phyloP scores from a whole-genome alignment of 2,329 filamentous ascomycete genomes.

The Penicillium sp. region DNA sequence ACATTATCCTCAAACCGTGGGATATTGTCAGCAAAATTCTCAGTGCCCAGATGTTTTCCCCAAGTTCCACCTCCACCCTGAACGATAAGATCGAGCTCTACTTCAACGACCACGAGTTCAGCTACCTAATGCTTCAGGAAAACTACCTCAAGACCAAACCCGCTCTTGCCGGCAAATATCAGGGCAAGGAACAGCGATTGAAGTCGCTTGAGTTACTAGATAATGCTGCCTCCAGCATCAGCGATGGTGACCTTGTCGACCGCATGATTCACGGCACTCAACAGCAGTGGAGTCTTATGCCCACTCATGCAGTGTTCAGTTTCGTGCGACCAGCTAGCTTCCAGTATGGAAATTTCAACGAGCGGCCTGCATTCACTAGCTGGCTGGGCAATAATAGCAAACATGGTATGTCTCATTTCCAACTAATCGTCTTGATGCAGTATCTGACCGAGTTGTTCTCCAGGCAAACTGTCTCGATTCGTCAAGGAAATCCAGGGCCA shows the following conservation, averaged over 20 bases:
- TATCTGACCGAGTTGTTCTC: slow-evolving; percentile 2
- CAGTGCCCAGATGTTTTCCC: slow-evolving; percentile 78
- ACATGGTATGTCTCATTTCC: slow-evolving; percentile 54
- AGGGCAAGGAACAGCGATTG: slow-evolving; percentile 67
- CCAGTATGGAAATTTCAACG: slow-evolving; percentile 72
- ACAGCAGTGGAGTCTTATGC: slow-evolving; percentile 98
- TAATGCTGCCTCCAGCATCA: slow-evolving; percentile 90
- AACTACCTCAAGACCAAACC: slow-evolving; percentile 90
- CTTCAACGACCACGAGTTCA: slow-evolving; percentile 99
- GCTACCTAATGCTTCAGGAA: slow-evolving; percentile 95
- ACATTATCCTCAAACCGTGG: slow-evolving; percentile 95
- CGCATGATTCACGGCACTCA: slow-evolving; percentile 98
- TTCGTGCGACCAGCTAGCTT: slow-evolving; percentile 90
- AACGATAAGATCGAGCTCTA: slow-evolving; percentile 99
- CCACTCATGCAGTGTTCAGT: slow-evolving; percentile 90
- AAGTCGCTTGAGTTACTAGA: slow-evolving; percentile 85
- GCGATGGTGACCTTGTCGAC: slow-evolving; percentile 92
- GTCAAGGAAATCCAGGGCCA: slow-evolving; percentile 95
- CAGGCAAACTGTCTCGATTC: slow-evolving; percentile 67
- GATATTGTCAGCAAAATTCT: slow-evolving; percentile 95
- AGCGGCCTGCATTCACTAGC: slow-evolving; percentile 72
- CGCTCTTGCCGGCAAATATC: slow-evolving; percentile 60
- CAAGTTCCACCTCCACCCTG: slow-evolving; percentile 77
- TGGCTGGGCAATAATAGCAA: slow-evolving; percentile 98
- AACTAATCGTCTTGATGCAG: neutral